Evolutionary conservation across 257 asterid species (phyloP), one percentile per base, ranked within the genome.

Genomic region (Oldenlandia corymbosa): DNA sequence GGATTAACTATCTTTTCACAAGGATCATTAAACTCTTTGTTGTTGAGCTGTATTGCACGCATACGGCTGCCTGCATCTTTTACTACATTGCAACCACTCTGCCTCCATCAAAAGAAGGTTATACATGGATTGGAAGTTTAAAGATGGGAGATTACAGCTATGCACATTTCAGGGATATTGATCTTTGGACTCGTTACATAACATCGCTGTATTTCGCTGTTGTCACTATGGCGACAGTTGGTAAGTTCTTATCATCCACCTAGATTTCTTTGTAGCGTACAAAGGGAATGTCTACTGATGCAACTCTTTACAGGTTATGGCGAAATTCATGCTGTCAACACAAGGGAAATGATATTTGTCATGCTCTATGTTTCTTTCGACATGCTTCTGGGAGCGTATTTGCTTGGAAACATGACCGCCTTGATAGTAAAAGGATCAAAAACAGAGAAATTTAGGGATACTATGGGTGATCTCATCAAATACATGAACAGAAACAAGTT

Each of bases 211-310:
- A 87, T 60, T 87, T 87, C 36, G 86, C 95, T 5, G 65, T 87
- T 37, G 86, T 84, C 53, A 87, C 95, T 57, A 84, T 87, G 95
- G 95, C 89, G 14, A 87, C 95, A 49, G 95, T 87, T 52, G 95
- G 95, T 86, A 72, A 62, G 76, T n/a, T n/a, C n/a, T n/a, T n/a
- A 68, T 68, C 57, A 68, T 68, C 60, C 36, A 69, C 34, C n/a
- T 24, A 43, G 34, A 58, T 51, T 32, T 53, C 5, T 16, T 28
- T 56, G 36, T 47, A 26, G 28, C 30, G 55, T 28, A 13, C 24
- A 1, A 28, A 13, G 7, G 36, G 54, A 46, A 42, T 27, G 26
- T 42, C 27, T 39, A 60, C 36, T 47, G 57, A 2, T 4, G 26
- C 56, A 46, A n/a, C 62, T 66, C 18, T n/a, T n/a, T 66, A 58